These are phyloP conservation scores for Backusella psychrophila DNA, from an alignment of 192 early-diverging fungal genomes.

Conservation along the genomic window DNA sequence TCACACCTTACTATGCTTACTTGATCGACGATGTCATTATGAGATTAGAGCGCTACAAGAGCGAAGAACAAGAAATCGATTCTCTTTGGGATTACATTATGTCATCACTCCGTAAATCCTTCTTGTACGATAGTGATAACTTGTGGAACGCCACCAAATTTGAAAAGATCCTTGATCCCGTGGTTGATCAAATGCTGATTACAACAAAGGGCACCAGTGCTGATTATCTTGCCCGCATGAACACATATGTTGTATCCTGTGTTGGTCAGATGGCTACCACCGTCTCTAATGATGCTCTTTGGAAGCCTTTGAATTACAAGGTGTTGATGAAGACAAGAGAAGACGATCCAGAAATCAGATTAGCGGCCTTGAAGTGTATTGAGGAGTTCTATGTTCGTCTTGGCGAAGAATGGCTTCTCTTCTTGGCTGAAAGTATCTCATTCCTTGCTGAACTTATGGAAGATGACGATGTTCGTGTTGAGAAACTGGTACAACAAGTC, in stretches of 20 bases:
- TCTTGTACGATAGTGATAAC: conserved; percentile 65
- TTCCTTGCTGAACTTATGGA: conserved; percentile 95
- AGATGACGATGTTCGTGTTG: conserved; percentile 85
- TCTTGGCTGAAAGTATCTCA: conserved; percentile 94
- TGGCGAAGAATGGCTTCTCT: conserved; percentile 91
- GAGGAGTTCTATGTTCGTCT: conserved; percentile 82
- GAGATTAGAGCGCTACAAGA: conserved; percentile 49
- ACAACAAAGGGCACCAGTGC: conserved; percentile 37
- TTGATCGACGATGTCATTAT: conserved; percentile 68
- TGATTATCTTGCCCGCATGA: conserved; percentile 55
- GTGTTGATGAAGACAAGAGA: conserved; percentile 78
- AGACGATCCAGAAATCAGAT: conserved; percentile 64
- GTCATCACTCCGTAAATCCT: conserved; percentile 62
- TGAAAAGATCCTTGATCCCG: conserved; percentile 66
- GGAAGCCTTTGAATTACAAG: conserved; percentile 87
- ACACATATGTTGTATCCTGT: conserved; percentile 68
- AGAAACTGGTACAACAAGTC: conserved; percentile 77
- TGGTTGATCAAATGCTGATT: conserved; percentile 75
- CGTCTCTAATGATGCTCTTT: conserved; percentile 71
- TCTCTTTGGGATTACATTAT: conserved; percentile 74
- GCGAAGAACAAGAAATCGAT: conserved; percentile 43
- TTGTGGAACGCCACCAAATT: conserved; percentile 75
- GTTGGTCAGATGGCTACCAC: conserved; percentile 80
- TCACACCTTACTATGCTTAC: conserved; percentile 77
- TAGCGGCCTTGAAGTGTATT: conserved; percentile 66